Percentiles rank a stretch among this genome's conserved stretches.
Evolutionary conservation across 139 green algal species (phyloP).

Genomic region (Chlorella sp.): DNA sequence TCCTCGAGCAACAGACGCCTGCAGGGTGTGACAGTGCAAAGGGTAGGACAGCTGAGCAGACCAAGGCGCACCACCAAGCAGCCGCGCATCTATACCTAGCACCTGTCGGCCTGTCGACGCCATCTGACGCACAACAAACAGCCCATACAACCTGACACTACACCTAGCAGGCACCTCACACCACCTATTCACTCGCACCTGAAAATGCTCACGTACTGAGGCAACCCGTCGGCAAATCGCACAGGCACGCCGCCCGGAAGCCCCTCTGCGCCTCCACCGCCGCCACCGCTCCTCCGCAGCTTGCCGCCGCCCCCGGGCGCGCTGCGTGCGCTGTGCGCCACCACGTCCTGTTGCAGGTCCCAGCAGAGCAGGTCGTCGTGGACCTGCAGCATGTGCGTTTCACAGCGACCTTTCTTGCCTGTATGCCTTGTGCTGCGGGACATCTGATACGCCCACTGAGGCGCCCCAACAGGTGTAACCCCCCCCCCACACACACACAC

Average conservation of each 20-base stretch:
- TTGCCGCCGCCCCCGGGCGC: too few species aligned
- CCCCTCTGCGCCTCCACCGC: too few species aligned
- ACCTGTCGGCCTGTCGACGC: neutral
- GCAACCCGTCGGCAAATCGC: neutral
- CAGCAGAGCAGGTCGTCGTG: neutral
- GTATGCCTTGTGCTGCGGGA: too few species aligned
- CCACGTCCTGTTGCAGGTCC: neutral
- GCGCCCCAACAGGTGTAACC: too few species aligned
- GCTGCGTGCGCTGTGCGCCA: neutral
- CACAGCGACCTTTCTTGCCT: too few species aligned
- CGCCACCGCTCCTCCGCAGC: neutral
- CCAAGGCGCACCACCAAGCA: neutral
- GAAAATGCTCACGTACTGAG: neutral
- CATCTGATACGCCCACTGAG: too few species aligned
- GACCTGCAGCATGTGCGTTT: neutral
- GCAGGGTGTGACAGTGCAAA: neutral
- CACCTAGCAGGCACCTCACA: slow-evolving; percentile 96
- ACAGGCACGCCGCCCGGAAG: neutral
- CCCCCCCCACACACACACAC: too few species aligned
- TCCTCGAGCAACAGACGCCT: neutral
- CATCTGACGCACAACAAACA: too few species aligned
- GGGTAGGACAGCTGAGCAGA: neutral
- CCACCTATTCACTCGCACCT: slow-evolving; percentile 81
- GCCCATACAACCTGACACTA: slow-evolving; percentile 75
- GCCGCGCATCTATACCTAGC: too few species aligned